Evolutionary conservation across 78 protist genomes (phyloP).

Genomic region (Speleostelium caveatum): DNA sequence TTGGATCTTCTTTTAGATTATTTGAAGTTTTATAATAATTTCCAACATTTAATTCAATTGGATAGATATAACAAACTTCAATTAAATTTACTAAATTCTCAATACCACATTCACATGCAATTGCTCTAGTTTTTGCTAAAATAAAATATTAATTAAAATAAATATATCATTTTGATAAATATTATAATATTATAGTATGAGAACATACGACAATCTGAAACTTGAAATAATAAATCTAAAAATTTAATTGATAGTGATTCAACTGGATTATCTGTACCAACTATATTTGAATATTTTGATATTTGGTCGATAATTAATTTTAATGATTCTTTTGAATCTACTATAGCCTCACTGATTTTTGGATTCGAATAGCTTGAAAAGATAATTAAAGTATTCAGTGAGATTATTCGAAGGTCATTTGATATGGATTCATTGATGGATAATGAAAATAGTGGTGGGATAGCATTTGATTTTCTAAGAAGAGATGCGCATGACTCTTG

Average conservation of each 20-base stretch:
- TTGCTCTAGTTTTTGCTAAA: conserved; percentile 61
- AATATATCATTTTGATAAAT: neutral
- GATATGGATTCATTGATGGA: conserved; percentile 5
- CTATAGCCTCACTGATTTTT: conserved; percentile 63
- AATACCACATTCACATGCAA: conserved; percentile 64
- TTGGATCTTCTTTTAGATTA: neutral
- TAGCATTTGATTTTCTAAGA: conserved; percentile 38
- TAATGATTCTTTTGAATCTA: conserved; percentile 39
- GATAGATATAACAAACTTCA: conserved; percentile 25
- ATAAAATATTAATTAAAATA: neutral
- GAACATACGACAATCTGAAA: conserved; percentile 73
- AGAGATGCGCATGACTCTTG: conserved; percentile 68
- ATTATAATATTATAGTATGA: neutral
- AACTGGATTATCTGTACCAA: neutral
- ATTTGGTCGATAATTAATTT: conserved; percentile 21
- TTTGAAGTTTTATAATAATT: conserved; percentile 31
- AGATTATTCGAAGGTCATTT: conserved; percentile 23
- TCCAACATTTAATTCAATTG: conserved; percentile 18
- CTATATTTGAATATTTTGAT: neutral
- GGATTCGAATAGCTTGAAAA: conserved; percentile 65
- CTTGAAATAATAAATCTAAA: conserved; percentile 52
- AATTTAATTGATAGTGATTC: conserved; percentile 51
- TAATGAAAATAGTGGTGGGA: conserved; percentile 25
- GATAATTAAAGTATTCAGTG: conserved; percentile 54
- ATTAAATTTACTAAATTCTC: conserved; percentile 15